phyloP scores from a whole-genome alignment of 805 yeast genomes.

The Candida pseudofarinosa region DNA sequence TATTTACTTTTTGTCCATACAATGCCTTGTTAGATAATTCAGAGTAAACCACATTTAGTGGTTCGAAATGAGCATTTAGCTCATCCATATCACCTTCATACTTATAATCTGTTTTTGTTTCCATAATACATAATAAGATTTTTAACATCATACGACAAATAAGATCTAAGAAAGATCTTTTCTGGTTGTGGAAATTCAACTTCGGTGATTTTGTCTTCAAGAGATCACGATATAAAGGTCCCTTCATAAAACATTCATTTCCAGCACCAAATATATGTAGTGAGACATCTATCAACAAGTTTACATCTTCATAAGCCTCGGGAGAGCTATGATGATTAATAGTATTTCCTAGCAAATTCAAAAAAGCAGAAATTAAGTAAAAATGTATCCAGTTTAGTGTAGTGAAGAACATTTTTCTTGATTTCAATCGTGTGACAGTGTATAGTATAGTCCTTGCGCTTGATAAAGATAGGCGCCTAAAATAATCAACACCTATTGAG shows the following conservation, averaged over 20 bases:
- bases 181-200: slow-evolving; percentile 6
- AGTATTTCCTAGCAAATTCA: slow-evolving; percentile 24
- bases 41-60: slow-evolving; percentile 15
- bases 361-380: slow-evolving; percentile 30
- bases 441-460: slow-evolving; percentile 36
- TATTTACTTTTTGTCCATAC: neutral
- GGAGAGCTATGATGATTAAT: slow-evolving; percentile 26
- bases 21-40: slow-evolving; percentile 9
- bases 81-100: slow-evolving; percentile 15
- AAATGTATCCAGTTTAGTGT: slow-evolving; percentile 29
- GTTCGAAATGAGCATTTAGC: slow-evolving; percentile 14
- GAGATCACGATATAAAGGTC: slow-evolving; percentile 3
- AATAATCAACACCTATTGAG: slow-evolving; percentile 14
- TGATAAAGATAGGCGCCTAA: slow-evolving; percentile 27
- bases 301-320: slow-evolving; percentile 25
- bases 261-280: slow-evolving; percentile 12
- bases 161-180: slow-evolving; percentile 17
- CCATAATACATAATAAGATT: slow-evolving; percentile 19
- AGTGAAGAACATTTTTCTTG: slow-evolving; percentile 16
- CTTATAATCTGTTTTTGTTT: slow-evolving; percentile 11
- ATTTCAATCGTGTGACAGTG: slow-evolving; percentile 19
- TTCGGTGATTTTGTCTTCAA: neutral
- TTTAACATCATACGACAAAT: slow-evolving; percentile 17
- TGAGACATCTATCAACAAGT: slow-evolving; percentile 22
- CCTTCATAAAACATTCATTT: neutral